A percentile compares a stretch with the other conserved stretches of the same genome.
phyloP scores from a whole-genome alignment of 495 filamentous ascomycete species.

The Physcia stellaris region DNA sequence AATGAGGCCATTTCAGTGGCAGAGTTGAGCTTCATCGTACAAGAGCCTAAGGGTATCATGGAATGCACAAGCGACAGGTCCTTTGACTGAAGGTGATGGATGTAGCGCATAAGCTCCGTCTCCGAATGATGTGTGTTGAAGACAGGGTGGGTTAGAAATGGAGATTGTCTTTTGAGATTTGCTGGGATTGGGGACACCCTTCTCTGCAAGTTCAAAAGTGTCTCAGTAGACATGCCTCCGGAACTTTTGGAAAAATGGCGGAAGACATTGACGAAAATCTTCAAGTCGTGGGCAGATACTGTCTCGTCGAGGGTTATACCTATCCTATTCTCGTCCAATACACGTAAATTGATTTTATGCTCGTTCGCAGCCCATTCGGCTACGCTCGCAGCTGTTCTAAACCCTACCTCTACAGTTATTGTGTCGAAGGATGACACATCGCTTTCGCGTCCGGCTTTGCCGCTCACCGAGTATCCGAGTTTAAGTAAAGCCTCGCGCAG shows the following conservation, averaged over 20 bases:
- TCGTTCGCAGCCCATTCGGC: slow-evolving; percentile 34
- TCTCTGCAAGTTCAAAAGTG: neutral
- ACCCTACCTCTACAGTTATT: slow-evolving; percentile 47
- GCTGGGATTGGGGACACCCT: slow-evolving; percentile 39
- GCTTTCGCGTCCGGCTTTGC: slow-evolving; percentile 38
- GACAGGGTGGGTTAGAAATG: slow-evolving; percentile 80
- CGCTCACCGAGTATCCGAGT: slow-evolving; percentile 51
- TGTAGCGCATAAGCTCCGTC: slow-evolving; percentile 90
- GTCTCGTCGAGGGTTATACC: slow-evolving; percentile 67
- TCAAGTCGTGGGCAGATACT: slow-evolving; percentile 44
- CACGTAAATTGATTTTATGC: slow-evolving; percentile 48
- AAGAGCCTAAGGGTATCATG: slow-evolving; percentile 98
- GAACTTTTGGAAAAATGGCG: slow-evolving; percentile 26
- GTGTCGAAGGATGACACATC: slow-evolving; percentile 66
- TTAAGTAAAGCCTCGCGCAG: slow-evolving; percentile 52
- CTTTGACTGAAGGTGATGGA: slow-evolving; percentile 87
- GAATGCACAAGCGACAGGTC: slow-evolving; percentile 92
- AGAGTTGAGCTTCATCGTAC: slow-evolving; percentile 98
- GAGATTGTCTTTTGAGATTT: slow-evolving; percentile 53
- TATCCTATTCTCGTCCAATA: slow-evolving; percentile 44
- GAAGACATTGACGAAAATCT: slow-evolving; percentile 47
- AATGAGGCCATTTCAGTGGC: slow-evolving; percentile 89
- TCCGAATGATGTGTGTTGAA: slow-evolving; percentile 98
- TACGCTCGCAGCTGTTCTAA: slow-evolving; percentile 35
- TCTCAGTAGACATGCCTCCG: slow-evolving; percentile 12